phyloP scores from a whole-genome alignment of 345 rosid species.

The Geranium rotundifolium region DNA sequence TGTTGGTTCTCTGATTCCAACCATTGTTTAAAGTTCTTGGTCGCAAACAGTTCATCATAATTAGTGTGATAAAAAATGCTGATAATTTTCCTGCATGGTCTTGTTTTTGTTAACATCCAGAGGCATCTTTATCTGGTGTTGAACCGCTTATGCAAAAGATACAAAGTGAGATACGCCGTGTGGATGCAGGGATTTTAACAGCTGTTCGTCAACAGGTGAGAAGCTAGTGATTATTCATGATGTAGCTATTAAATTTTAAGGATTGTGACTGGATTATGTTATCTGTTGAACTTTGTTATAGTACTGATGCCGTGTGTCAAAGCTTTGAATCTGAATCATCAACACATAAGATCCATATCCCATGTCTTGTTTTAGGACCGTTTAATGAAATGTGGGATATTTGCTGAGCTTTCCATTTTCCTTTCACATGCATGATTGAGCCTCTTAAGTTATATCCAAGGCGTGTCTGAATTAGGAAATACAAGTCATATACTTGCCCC shows the following conservation, averaged over 20 bases:
- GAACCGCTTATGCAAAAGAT: conserved; percentile 98
- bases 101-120: conserved; percentile 31
- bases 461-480: too few species aligned
- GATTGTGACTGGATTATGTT: neutral
- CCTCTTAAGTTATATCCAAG: too few species aligned
- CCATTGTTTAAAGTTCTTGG: conserved; percentile 2
- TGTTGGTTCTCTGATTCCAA: neutral
- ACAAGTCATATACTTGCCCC: too few species aligned
- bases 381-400: neutral
- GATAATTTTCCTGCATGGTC: conserved; percentile 5
- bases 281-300: neutral
- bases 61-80: neutral
- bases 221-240: neutral
- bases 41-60: neutral
- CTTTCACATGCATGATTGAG: too few species aligned
- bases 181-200: conserved; percentile 77
- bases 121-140: conserved; percentile 91
- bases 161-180: conserved; percentile 80
- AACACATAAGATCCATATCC: neutral
- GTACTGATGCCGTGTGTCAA: too few species aligned
- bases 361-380: neutral
- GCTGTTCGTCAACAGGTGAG: conserved; percentile 98
- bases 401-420: too few species aligned
- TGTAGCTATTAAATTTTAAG: neutral
- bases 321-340: neutral